Percentiles rank a stretch among this genome's conserved stretches.
These are phyloP conservation scores for Colletotrichum kahawae DNA, from an alignment of 2,329 filamentous ascomycete species.

Conservation along the genomic window DNA sequence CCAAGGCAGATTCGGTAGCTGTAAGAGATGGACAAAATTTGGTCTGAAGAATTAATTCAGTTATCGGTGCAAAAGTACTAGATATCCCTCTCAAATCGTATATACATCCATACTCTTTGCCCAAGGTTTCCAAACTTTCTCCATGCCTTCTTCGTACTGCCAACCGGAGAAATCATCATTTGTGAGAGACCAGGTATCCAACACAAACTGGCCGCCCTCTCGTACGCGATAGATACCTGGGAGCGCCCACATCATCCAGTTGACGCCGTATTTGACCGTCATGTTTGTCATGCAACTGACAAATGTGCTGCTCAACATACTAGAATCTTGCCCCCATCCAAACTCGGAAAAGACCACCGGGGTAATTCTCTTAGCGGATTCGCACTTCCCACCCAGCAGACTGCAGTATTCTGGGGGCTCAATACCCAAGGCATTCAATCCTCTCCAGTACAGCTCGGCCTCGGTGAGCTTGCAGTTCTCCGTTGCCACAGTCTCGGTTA, in stretches of 20 bases:
- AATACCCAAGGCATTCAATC: constrained; percentile 51
- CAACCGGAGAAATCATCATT: constrained; percentile 51
- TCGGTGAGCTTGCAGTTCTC: constrained; percentile 51
- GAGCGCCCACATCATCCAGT: not conserved
- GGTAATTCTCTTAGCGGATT: not conserved
- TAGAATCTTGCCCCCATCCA: not conserved
- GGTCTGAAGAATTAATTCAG: accelerated
- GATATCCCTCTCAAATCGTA: not conserved
- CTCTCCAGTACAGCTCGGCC: constrained; percentile 51
- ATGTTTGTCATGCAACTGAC: not conserved
- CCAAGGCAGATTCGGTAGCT: not conserved
- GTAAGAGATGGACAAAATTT: not conserved
- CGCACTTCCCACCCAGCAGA: not conserved
- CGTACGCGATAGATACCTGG: not conserved
- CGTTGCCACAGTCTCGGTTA: constrained; percentile 45
- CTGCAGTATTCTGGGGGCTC: constrained; percentile 34
- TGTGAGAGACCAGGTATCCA: constrained; percentile 25
- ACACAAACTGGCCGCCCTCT: not conserved
- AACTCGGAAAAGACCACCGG: not conserved
- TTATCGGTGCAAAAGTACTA: not conserved
- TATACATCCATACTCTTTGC: constrained; percentile 38
- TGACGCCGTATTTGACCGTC: not conserved
- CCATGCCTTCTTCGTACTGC: constrained; percentile 47
- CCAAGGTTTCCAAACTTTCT: constrained; percentile 56
- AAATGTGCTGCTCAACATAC: not conserved